Evolutionary conservation across 1,284 basidiomycete genomes (phyloP), one percentile per base, ranked within the genome.

Genomic region (Heterobasidion irregulare): DNA sequence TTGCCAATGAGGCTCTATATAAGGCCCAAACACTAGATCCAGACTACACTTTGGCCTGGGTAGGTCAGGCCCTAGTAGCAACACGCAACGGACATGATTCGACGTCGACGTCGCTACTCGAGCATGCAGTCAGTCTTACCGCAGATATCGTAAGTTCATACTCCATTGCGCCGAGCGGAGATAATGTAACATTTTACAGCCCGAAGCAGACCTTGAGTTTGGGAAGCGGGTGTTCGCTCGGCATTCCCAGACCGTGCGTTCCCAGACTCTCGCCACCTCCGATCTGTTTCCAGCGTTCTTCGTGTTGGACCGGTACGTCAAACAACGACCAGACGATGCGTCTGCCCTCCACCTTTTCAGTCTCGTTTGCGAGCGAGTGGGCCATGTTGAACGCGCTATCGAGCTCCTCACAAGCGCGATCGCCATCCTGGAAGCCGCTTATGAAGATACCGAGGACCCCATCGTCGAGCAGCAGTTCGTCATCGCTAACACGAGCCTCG

Each of bases 1-100:
- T 99, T 35, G 94, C 95, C 0, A 90, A 90, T 61, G 85, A 95
- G 65, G 86, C 90, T 1, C 84, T 99, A 63, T 80, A 88, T 63
- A 86, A 86, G 59, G 92, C 95, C 13, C 96, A 98, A 67, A 87
- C 87, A 10, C 76, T 95, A 18, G 94, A 98, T 72, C 93, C 97
- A 2, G 96, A 98, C 64, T 89, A 86, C 70, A 80, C 89, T 0
- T 68, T 85, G 33, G 86, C 94, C n/a, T 99, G 97, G 97, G 79
- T 97, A 13, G 97, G 95, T 0, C 94, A 96, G 67, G 94, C 87
- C 6, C 70, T 97, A 45, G 76, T 98, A 18, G 93, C 94, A 15
- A 78, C 78, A 13, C 69, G 73, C 46, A 84, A 88, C 56, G 83
- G 82, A 0, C 82, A 90, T 59, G 66, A 78, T 8, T 66, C 70